Evolutionary conservation across 495 filamentous ascomycete species (phyloP).

Genomic region (Penicillium ucsense): DNA sequence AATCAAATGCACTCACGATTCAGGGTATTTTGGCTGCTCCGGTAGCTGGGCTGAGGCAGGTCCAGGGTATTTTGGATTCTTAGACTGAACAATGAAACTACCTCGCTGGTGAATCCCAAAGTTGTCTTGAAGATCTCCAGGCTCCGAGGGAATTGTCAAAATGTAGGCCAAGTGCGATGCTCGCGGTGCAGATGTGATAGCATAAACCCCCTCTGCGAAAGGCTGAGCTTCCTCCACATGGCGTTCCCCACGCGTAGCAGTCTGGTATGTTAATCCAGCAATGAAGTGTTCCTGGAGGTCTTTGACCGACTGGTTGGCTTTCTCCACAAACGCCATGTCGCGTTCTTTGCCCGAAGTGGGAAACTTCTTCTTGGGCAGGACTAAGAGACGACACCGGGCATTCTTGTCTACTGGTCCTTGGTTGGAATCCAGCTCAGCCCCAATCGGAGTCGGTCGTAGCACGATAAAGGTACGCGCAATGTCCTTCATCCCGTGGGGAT

Average conservation of each 20-base stretch:
- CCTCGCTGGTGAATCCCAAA: slow-evolving; percentile 65
- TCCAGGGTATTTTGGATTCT: slow-evolving; percentile 64
- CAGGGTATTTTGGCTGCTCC: slow-evolving; percentile 59
- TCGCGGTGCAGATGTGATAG: slow-evolving; percentile 60
- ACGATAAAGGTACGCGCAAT: slow-evolving; percentile 76
- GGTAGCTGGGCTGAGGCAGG: slow-evolving; percentile 55
- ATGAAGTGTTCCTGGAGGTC: slow-evolving; percentile 68
- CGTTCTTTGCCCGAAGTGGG: slow-evolving; percentile 61
- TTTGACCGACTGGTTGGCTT: slow-evolving; percentile 53
- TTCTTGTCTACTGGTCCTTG: slow-evolving; percentile 50
- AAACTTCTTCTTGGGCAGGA: slow-evolving; percentile 79
- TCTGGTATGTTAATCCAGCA: slow-evolving; percentile 56
- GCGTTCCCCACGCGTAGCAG: slow-evolving; percentile 66
- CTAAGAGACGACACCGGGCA: slow-evolving; percentile 60
- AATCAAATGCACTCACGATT: slow-evolving; percentile 43
- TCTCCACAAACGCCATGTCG: slow-evolving; percentile 82
- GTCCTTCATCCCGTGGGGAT: slow-evolving; percentile 60
- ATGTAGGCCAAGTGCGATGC: slow-evolving; percentile 75
- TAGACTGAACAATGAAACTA: slow-evolving; percentile 69
- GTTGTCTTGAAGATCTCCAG: slow-evolving; percentile 65
- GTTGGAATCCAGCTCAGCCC: slow-evolving; percentile 50
- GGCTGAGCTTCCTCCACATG: slow-evolving; percentile 61
- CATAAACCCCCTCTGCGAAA: slow-evolving; percentile 80
- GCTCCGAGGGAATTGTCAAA: slow-evolving; percentile 62
- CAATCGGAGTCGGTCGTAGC: slow-evolving; percentile 63